These are phyloP conservation scores for Botrytis elliptica DNA, from an alignment of 2,329 filamentous ascomycete genomes.

Conservation along the genomic window DNA sequence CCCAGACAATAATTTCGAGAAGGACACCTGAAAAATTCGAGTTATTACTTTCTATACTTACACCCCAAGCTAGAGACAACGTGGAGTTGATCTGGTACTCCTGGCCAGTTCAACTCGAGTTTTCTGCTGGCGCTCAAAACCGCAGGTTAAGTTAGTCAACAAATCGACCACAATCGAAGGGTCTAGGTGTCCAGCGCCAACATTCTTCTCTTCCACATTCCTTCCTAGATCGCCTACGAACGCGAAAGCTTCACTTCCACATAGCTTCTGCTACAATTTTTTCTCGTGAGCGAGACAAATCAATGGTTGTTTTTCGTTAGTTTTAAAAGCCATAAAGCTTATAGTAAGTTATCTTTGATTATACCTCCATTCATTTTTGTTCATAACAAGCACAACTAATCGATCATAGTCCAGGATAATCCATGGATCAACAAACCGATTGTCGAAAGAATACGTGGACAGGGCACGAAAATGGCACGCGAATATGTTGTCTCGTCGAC, in stretches of 20 bases:
- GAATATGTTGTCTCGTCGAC: background rate
- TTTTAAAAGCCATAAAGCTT: background rate
- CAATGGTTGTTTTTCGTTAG: background rate
- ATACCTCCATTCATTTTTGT: fast-evolving
- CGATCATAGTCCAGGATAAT: background rate
- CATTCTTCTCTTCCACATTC: too few relatives aligned
- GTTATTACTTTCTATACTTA: background rate
- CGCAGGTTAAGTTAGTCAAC: too few relatives aligned
- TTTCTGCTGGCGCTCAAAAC: background rate
- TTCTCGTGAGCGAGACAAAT: too few relatives aligned
- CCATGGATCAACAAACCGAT: background rate
- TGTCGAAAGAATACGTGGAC: background rate
- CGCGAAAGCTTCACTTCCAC: too few relatives aligned
- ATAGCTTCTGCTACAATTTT: too few relatives aligned
- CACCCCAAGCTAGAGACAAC: background rate
- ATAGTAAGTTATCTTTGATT: background rate
- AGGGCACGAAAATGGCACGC: too few relatives aligned
- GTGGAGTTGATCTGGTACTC: background rate
- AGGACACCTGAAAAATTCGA: background rate
- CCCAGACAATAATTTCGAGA: background rate
- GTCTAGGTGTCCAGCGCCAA: background rate
- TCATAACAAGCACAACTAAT: background rate
- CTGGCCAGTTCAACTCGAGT: background rate
- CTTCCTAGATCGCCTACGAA: too few relatives aligned
- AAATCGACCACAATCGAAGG: background rate